These are phyloP conservation scores for Daucus carota DNA, from an alignment of 129 eudicot genomes.

Conservation along the genomic window DNA sequence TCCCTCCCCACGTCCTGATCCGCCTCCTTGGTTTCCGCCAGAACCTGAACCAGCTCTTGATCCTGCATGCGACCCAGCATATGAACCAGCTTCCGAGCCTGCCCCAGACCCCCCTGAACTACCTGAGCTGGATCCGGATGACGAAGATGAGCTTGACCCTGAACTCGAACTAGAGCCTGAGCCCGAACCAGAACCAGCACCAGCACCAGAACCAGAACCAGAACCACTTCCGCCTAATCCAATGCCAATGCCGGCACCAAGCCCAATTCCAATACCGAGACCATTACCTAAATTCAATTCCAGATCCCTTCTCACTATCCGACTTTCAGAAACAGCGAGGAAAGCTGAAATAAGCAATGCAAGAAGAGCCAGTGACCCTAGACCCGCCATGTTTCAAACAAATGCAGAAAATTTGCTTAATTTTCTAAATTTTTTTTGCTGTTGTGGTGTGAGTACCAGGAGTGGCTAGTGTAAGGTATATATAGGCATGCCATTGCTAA, in stretches of 20 bases:
- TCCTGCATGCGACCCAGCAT: slow-evolving; percentile 60
- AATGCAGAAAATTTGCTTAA: neutral
- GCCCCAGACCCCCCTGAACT: slow-evolving; percentile 34
- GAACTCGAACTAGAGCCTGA: slow-evolving; percentile 32
- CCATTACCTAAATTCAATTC: slow-evolving; percentile 44
- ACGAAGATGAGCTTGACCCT: slow-evolving; percentile 43
- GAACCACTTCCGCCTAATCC: slow-evolving; percentile 64
- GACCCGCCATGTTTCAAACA: slow-evolving; percentile 17
- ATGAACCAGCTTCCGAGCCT: slow-evolving; percentile 53
- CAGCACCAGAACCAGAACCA: slow-evolving; percentile 53
- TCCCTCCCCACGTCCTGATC: slow-evolving; percentile 12
- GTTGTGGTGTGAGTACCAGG: slow-evolving; percentile 11
- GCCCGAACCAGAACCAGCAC: slow-evolving; percentile 29
- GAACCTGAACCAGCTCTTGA: slow-evolving; percentile 54
- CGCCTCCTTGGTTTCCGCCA: slow-evolving; percentile 27
- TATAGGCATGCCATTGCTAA: slow-evolving; percentile 22
- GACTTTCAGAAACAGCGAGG: slow-evolving; percentile 41
- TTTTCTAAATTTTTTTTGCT: neutral
- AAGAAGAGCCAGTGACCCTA: slow-evolving; percentile 21
- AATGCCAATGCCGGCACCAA: slow-evolving; percentile 54
- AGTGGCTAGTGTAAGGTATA: slow-evolving; percentile 16
- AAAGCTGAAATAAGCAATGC: slow-evolving; percentile 28
- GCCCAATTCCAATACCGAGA: slow-evolving; percentile 43
- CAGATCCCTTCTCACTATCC: slow-evolving; percentile 60
- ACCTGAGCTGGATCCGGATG: slow-evolving; percentile 40